phyloP scores from a whole-genome alignment of 2,329 filamentous ascomycete species.

The Ascocoryne sarcoides region DNA sequence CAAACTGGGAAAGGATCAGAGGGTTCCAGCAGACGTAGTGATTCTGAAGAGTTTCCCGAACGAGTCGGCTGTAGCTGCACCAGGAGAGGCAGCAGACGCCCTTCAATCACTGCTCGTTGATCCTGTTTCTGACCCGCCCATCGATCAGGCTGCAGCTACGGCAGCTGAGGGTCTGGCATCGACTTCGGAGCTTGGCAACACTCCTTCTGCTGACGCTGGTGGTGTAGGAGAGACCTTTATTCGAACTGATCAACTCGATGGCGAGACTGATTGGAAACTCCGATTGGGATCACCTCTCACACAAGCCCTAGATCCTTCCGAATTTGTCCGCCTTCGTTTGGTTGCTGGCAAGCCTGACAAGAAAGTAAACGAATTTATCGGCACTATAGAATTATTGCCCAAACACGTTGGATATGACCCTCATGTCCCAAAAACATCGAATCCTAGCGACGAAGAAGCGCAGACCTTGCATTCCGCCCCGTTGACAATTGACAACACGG shows the following conservation, averaged over 20 bases:
- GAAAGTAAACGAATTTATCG: conserved; percentile 89
- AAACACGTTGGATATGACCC: conserved; percentile 40
- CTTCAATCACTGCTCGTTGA: conserved; percentile 23
- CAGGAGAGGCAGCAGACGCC: conserved; percentile 4
- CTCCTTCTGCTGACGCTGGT: conserved; percentile 23
- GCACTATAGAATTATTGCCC: conserved; percentile 70
- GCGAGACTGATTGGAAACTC: conserved; percentile 98
- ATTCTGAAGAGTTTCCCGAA: conserved; percentile 73
- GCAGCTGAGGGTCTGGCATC: conserved; percentile 17
- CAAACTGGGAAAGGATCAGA: conserved; percentile 83
- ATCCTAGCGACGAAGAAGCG: conserved; percentile 23
- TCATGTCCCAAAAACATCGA: conserved; percentile 27
- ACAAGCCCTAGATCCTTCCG: conserved; percentile 63
- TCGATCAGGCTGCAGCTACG: conserved; percentile 18
- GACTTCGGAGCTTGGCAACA: conserved; percentile 21
- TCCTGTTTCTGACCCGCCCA: conserved; percentile 24
- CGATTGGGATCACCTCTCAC: conserved; percentile 79
- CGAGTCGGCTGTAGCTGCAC: conserved; percentile 36
- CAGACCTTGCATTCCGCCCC: conserved; percentile 51
- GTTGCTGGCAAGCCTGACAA: conserved; percentile 85
- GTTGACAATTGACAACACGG: conserved; percentile 90
- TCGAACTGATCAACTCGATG: conserved; percentile 91
- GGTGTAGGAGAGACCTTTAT: conserved; percentile 81
- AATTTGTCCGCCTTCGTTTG: conserved; percentile 62
- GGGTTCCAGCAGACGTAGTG: conserved; percentile 88